These are phyloP conservation scores for Roridomyces roridus DNA, from an alignment of 768 basidiomycete species.

Conservation along the genomic window DNA sequence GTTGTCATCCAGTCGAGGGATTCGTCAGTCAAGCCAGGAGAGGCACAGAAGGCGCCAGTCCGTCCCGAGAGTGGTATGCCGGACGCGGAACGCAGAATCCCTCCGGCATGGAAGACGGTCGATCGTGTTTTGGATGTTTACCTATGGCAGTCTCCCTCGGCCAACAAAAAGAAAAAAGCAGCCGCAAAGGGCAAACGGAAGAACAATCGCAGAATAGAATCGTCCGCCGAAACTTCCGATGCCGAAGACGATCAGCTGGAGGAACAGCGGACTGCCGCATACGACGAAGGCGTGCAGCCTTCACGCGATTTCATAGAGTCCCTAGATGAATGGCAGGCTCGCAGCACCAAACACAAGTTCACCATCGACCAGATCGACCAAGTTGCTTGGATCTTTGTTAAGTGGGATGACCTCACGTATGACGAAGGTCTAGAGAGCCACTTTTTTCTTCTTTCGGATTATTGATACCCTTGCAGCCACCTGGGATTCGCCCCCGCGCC, in stretches of 20 bases:
- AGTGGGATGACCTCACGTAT: slow-evolving; percentile 94
- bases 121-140: slow-evolving; percentile 89
- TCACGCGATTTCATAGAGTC: slow-evolving; percentile 58
- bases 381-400: slow-evolving; percentile 85
- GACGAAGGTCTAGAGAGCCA: slow-evolving; percentile 69
- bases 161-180: slow-evolving; percentile 30
- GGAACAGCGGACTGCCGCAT: slow-evolving; percentile 46
- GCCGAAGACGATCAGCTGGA: slow-evolving; percentile 37
- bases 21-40: slow-evolving; percentile 39
- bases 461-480: slow-evolving; percentile 60
- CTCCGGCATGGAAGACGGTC: slow-evolving; percentile 84
- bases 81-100: slow-evolving; percentile 79
- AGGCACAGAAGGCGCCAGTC: slow-evolving; percentile 21
- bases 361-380: slow-evolving; percentile 56
- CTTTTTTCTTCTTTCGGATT: background rate
- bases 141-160: slow-evolving; percentile 57
- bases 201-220: slow-evolving; percentile 32
- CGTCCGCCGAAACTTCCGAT: slow-evolving; percentile 36
- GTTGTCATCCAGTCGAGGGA: slow-evolving; percentile 44
- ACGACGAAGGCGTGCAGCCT: slow-evolving; percentile 71
- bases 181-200: slow-evolving; percentile 21
- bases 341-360: slow-evolving; percentile 48
- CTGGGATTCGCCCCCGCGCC: slow-evolving; percentile 88
- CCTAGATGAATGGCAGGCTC: slow-evolving; percentile 65
- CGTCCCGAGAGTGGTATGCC: slow-evolving; percentile 51